These are phyloP conservation scores for Geotrichum restrictum DNA, from an alignment of 1,139 yeast genomes.

Conservation along the genomic window DNA sequence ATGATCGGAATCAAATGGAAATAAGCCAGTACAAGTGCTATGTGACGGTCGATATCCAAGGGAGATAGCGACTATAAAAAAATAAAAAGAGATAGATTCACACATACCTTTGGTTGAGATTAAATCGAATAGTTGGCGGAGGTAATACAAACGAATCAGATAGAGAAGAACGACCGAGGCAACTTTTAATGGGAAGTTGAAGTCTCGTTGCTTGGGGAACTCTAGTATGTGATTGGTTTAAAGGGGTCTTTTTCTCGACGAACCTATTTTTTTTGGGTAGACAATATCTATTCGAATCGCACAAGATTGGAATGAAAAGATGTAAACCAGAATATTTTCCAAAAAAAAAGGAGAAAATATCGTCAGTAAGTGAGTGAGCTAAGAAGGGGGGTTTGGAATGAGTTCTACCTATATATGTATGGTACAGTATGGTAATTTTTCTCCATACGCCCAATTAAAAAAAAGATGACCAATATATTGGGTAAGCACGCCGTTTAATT, in stretches of 20 bases:
- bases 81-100: too few relatives aligned
- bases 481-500: too few relatives aligned
- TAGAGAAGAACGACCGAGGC: constrained; percentile 1
- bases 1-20: too few relatives aligned
- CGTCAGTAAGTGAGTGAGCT: background rate
- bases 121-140: too few relatives aligned
- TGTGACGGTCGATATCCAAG: background rate
- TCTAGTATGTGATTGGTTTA: constrained; percentile 1
- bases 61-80: background rate
- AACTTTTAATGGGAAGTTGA: background rate
- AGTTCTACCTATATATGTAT: too few relatives aligned
- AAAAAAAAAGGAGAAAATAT: background rate
- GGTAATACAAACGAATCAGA: background rate
- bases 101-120: too few relatives aligned
- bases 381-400: background rate
- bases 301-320: background rate
- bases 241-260: background rate
- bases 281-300: too few relatives aligned
- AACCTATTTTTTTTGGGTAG: background rate
- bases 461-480: too few relatives aligned
- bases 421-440: too few relatives aligned
- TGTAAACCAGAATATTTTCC: background rate
- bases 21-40: too few relatives aligned
- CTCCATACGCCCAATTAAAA: too few relatives aligned
- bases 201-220: constrained; percentile 3